These are phyloP conservation scores for Wallacemonas sp. DNA, from an alignment of 208 protist species.

Conservation along the genomic window DNA sequence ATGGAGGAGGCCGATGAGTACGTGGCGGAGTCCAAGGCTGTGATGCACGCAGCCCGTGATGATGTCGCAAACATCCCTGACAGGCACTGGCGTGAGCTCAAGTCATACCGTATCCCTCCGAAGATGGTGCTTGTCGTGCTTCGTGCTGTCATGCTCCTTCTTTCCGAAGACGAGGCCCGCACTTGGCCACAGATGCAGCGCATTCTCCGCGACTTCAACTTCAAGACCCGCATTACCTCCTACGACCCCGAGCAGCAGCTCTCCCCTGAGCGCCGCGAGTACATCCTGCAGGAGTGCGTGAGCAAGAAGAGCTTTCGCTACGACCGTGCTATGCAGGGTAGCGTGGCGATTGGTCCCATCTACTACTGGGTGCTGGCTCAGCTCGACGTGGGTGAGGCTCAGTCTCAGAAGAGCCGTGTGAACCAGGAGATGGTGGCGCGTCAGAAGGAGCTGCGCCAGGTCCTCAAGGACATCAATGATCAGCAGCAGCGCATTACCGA, in stretches of 20 bases:
- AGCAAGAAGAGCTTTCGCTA: slow-evolving; percentile 83
- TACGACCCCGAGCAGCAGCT: slow-evolving; percentile 72
- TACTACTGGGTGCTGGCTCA: slow-evolving; percentile 91
- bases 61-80: slow-evolving; percentile 83
- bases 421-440: slow-evolving; percentile 50
- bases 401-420: slow-evolving; percentile 52
- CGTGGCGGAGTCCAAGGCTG: slow-evolving; percentile 61
- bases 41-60: slow-evolving; percentile 50
- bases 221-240: slow-evolving; percentile 67
- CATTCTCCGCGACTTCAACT: slow-evolving; percentile 70
- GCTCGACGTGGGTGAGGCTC: slow-evolving; percentile 75
- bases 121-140: slow-evolving; percentile 79
- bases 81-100: slow-evolving; percentile 85
- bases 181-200: slow-evolving; percentile 84
- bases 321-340: slow-evolving; percentile 74
- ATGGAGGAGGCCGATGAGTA: slow-evolving; percentile 61
- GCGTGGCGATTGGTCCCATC: slow-evolving; percentile 78
- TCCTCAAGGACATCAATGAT: slow-evolving; percentile 75
- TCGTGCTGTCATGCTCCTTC: slow-evolving; percentile 85
- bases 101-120: slow-evolving; percentile 82
- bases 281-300: slow-evolving; percentile 87
- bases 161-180: slow-evolving; percentile 76
- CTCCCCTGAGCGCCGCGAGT: slow-evolving; percentile 73
- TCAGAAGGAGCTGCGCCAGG: slow-evolving; percentile 61
- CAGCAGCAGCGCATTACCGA: slow-evolving; percentile 70